phyloP scores from a whole-genome alignment of 2,329 filamentous ascomycete species.

The Chalara sp. region DNA sequence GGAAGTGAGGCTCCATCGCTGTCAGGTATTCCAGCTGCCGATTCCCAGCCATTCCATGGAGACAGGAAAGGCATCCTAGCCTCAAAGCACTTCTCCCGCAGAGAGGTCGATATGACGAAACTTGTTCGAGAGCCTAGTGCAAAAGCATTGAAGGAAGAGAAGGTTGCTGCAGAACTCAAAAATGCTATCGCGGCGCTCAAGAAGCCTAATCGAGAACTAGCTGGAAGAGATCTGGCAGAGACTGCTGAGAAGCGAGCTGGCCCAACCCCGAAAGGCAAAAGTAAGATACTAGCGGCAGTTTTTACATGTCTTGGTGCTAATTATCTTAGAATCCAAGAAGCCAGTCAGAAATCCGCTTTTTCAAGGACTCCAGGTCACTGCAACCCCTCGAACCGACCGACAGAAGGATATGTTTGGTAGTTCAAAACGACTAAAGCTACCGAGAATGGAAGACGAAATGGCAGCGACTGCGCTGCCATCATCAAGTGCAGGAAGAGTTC shows the following conservation, averaged over 20 bases:
- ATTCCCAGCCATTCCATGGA: constrained; percentile 29
- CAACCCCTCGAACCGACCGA: constrained; percentile 26
- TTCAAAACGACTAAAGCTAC: constrained; percentile 8
- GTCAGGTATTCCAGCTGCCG: constrained; percentile 41
- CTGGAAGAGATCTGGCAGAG: constrained; percentile 60
- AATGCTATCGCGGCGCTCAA: constrained; percentile 68
- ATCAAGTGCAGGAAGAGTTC: constrained; percentile 22
- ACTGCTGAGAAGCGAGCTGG: constrained; percentile 55
- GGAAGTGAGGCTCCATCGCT: constrained; percentile 51
- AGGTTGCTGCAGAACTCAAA: constrained; percentile 62
- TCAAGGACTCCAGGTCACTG: constrained; percentile 26
- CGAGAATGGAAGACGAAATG: constrained; percentile 7
- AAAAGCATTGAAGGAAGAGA: constrained; percentile 58
- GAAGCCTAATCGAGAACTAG: constrained; percentile 68
- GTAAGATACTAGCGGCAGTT: constrained; percentile 32
- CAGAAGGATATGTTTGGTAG: constrained; percentile 18
- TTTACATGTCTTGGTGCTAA: constrained; percentile 23
- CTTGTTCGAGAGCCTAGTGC: constrained; percentile 44
- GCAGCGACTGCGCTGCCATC: constrained; percentile 13
- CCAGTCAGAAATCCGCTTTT: constrained; percentile 32
- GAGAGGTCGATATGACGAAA: constrained; percentile 48
- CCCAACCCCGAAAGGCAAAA: constrained; percentile 39
- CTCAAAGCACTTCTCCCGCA: constrained; percentile 38
- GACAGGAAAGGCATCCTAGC: constrained; percentile 28
- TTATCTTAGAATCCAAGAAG: constrained; percentile 43